These are phyloP conservation scores for Fusarium sp. DNA, from an alignment of 2,329 filamentous ascomycete species.

Conservation along the genomic window DNA sequence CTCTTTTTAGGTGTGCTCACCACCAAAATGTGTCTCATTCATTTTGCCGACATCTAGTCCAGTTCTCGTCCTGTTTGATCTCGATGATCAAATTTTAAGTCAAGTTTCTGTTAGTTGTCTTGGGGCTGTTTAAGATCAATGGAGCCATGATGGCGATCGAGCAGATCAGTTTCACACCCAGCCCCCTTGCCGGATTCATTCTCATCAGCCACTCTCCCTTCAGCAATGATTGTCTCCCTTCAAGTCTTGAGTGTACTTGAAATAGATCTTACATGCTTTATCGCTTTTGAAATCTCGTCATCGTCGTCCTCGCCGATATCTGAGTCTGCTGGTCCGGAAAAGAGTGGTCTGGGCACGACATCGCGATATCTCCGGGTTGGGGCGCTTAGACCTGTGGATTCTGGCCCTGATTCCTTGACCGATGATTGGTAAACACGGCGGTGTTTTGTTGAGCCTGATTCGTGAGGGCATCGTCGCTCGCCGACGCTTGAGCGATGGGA, in stretches of 20 bases:
- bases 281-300: constrained; percentile 39
- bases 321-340: constrained; percentile 33
- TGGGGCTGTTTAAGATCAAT: constrained; percentile 3
- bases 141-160: constrained; percentile 16
- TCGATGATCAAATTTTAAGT: background rate
- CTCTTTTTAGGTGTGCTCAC: background rate
- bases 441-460: constrained; percentile 25
- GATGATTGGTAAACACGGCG: constrained; percentile 9
- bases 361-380: constrained; percentile 34
- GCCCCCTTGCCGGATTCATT: background rate
- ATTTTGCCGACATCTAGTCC: background rate
- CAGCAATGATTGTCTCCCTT: constrained; percentile 2
- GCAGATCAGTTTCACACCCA: constrained; percentile 17
- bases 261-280: constrained; percentile 45
- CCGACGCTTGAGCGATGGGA: constrained; percentile 63
- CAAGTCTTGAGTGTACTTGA: constrained; percentile 43
- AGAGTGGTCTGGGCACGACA: constrained; percentile 40
- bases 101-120: background rate
- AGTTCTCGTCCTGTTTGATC: constrained; percentile 5
- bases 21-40: background rate
- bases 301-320: constrained; percentile 44
- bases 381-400: constrained; percentile 33
- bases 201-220: background rate
- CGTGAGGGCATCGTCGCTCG: constrained; percentile 62
- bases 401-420: constrained; percentile 15